Conservation (phyloP, 75 land plant species). For the Picea glauca region DNA sequence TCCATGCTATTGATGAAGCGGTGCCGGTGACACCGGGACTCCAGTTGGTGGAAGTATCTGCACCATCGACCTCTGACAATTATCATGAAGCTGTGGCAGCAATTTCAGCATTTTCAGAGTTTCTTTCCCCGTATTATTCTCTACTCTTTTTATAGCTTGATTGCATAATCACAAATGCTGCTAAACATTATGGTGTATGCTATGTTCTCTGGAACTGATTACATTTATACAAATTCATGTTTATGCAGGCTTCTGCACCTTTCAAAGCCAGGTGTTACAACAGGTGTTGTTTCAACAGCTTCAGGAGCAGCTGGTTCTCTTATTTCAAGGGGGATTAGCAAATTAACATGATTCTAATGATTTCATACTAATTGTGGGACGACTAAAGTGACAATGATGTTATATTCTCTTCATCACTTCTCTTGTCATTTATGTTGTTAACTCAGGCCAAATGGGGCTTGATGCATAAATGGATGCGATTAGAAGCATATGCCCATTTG, state of each 20-base stretch:
- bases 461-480: neutral
- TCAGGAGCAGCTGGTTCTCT: slow-evolving; percentile 94
- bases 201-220: neutral
- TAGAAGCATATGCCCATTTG: neutral
- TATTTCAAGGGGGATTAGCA: slow-evolving; percentile 70
- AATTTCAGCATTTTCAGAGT: slow-evolving; percentile 81
- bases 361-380: neutral
- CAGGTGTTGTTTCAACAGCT: slow-evolving; percentile 94
- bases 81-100: slow-evolving; percentile 82
- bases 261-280: slow-evolving; percentile 85
- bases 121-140: slow-evolving; percentile 85
- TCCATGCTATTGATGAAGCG: slow-evolving; percentile 89
- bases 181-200: neutral
- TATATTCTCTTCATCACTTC: neutral
- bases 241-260: slow-evolving; percentile 81
- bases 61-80: slow-evolving; percentile 87
- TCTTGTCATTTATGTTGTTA: neutral
- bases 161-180: neutral
- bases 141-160: too few species aligned
- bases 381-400: neutral
- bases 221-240: neutral
- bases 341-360: slow-evolving; percentile 26
- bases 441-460: neutral
- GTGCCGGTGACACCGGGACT: slow-evolving; percentile 82
- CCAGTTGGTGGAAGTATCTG: slow-evolving; percentile 88